These are phyloP conservation scores for Asparagopsis taxiformis DNA, from an alignment of 31 red algal species.

Conservation along the genomic window DNA sequence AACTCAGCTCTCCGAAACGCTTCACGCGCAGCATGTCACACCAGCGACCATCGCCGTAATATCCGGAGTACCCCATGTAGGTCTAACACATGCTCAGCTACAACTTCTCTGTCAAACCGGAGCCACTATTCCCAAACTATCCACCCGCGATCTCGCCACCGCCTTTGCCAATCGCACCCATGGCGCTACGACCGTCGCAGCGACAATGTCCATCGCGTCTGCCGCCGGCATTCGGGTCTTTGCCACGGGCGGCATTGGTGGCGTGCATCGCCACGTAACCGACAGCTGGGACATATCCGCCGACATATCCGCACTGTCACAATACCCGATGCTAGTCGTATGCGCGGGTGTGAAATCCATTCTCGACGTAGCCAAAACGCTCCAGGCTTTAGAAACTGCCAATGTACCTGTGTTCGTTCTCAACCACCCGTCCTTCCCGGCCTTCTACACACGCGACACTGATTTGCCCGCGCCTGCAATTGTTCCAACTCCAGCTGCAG, in stretches of 20 bases:
- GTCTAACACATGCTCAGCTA: conserved; percentile 26
- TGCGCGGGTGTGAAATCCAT: conserved; percentile 82
- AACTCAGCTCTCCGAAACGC: conserved; percentile 19
- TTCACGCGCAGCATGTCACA: conserved; percentile 32
- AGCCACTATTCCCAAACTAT: conserved; percentile 38
- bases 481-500: conserved; percentile 32
- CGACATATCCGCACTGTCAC: conserved; percentile 60
- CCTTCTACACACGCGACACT: conserved; percentile 60
- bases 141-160: conserved; percentile 47
- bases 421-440: conserved; percentile 52
- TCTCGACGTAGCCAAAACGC: conserved; percentile 76
- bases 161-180: conserved; percentile 27
- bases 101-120: conserved; percentile 14
- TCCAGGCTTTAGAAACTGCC: conserved; percentile 77
- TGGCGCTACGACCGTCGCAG: conserved; percentile 76
- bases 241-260: conserved; percentile 93
- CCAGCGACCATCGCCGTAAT: conserved; percentile 82
- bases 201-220: conserved; percentile 67
- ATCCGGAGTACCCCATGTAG: conserved; percentile 48
- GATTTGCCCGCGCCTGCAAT: conserved; percentile 18
- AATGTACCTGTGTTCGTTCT: conserved; percentile 61
- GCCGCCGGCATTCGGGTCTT: conserved; percentile 79
- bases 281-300: conserved; percentile 61
- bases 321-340: conserved; percentile 55
- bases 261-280: conserved; percentile 70